These are phyloP conservation scores for Zasmidium angulare DNA, from an alignment of 2,329 filamentous ascomycete genomes.

Conservation along the genomic window DNA sequence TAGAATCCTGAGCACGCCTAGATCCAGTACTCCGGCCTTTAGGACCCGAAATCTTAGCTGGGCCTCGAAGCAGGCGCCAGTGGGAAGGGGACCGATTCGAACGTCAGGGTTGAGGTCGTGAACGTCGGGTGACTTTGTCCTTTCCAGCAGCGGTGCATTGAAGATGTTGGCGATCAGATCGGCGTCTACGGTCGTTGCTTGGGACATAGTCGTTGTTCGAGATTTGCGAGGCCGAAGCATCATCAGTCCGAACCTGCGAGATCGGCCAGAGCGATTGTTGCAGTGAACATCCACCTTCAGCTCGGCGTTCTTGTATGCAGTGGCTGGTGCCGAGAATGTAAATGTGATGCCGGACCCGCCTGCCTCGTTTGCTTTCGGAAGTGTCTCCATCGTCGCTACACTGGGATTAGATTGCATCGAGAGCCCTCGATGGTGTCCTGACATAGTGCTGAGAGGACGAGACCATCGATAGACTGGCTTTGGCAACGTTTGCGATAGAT, in stretches of 20 bases:
- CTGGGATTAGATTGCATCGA: constrained; percentile 12
- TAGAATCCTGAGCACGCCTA: constrained; percentile 71
- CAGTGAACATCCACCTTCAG: constrained; percentile 75
- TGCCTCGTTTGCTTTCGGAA: background rate
- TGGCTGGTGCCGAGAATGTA: constrained; percentile 65
- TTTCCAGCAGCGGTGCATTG: constrained; percentile 23
- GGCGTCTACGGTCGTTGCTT: constrained; percentile 8
- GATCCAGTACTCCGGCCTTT: constrained; percentile 62
- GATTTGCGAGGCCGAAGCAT: constrained; percentile 26
- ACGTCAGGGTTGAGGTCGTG: constrained; percentile 75
- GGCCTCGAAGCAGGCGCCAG: constrained; percentile 71
- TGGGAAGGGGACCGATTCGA: constrained; percentile 69
- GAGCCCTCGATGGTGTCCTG: constrained; percentile 15
- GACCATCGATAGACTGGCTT: constrained; percentile 30
- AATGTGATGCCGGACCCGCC: constrained; percentile 62
- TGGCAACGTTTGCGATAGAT: constrained; percentile 18
- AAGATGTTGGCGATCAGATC: constrained; percentile 20
- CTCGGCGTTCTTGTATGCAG: constrained; percentile 62
- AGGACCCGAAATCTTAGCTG: constrained; percentile 72
- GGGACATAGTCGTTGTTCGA: background rate
- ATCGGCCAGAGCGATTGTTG: constrained; percentile 65
- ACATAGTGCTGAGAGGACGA: constrained; percentile 18
- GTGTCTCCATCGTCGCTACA: constrained; percentile 8
- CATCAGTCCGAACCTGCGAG: constrained; percentile 69
- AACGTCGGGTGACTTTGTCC: constrained; percentile 64